These are phyloP conservation scores for Suhomyces bolitotheri DNA, from an alignment of 1,139 yeast species.

Conservation along the genomic window DNA sequence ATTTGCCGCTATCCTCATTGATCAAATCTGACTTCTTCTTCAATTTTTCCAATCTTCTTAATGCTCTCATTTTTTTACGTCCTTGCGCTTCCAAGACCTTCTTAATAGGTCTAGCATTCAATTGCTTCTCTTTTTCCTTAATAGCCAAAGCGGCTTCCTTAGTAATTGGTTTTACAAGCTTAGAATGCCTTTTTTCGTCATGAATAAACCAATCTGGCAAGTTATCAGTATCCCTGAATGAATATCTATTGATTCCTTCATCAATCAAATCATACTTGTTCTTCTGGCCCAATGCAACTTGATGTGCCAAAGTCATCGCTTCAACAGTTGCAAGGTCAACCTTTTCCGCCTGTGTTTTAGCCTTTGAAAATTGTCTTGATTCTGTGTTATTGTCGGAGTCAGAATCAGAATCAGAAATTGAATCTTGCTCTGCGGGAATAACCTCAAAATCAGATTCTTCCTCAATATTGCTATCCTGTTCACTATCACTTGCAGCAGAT, in stretches of 20 bases:
- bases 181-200: slow-evolving; percentile 85
- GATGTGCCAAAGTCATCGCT: slow-evolving; percentile 98
- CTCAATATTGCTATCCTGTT: slow-evolving; percentile 15
- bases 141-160: slow-evolving; percentile 95
- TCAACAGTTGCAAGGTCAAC: slow-evolving; percentile 89
- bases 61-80: slow-evolving; percentile 93
- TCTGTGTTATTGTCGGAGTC: slow-evolving; percentile 41
- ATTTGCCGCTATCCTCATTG: slow-evolving; percentile 81
- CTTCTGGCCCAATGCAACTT: slow-evolving; percentile 85
- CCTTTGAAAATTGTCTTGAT: slow-evolving; percentile 34
- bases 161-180: slow-evolving; percentile 86
- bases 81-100: slow-evolving; percentile 97
- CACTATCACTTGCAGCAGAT: background rate
- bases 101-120: slow-evolving; percentile 97
- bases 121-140: slow-evolving; percentile 82
- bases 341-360: slow-evolving; percentile 54
- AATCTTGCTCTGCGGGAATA: slow-evolving; percentile 19
- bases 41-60: slow-evolving; percentile 81
- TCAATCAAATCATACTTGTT: slow-evolving; percentile 80
- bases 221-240: slow-evolving; percentile 88
- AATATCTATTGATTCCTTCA: slow-evolving; percentile 88
- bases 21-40: slow-evolving; percentile 93
- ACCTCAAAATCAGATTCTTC: slow-evolving; percentile 22
- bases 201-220: slow-evolving; percentile 95
- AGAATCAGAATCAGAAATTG: slow-evolving; percentile 45